Evolutionary conservation across 805 yeast species (phyloP), one percentile per base, ranked within the genome.

Genomic region (Candida ulmi): DNA sequence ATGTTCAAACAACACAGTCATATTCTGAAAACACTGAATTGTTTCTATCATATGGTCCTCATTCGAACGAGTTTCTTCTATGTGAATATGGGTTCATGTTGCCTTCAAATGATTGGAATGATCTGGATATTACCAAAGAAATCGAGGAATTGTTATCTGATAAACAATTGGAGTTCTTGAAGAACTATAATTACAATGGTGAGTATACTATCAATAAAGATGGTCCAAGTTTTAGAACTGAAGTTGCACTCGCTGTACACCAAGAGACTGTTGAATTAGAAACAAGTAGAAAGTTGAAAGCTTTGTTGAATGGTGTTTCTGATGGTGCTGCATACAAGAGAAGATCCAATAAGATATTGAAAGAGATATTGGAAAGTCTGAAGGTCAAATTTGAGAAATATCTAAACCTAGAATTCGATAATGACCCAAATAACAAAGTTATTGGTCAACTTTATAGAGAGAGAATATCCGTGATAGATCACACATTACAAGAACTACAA

Each of bases 71-170:
- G 36, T 86, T 86, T 47, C 61, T 91, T 26, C 63, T 88, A 9
- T 78, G 84, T 51, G 98, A 91, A 58, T 91, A 91, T 55, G 98
- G 97, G 1, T 91, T 91, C 65, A 68, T 71, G 28, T 58, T 84
- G 2, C 55, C 57, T 0, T 52, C 58, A 1, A 87, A 88, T 54
- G 61, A 57, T 17, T 84, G 90, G 88, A 80, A 87, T 49, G 78
- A 65, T 45, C 56, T 88, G 2, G 95, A 90, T 54, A 54, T 90
- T 4, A 61, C 84, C 1, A 57, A 57, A 0, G 58, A 64, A 29
- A 52, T 87, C 3, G 30, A 54, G 3, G 44, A 51, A 2, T 30
- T 67, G 35, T 50, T 79, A 19, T 45, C 65, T 6, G 55, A 52
- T 5, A 57, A 45, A 1, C 80, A 78, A 31, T 44, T 45, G 2